Conservation (phyloP, 2,329 filamentous ascomycete genomes). For the Zalaria obscura region DNA sequence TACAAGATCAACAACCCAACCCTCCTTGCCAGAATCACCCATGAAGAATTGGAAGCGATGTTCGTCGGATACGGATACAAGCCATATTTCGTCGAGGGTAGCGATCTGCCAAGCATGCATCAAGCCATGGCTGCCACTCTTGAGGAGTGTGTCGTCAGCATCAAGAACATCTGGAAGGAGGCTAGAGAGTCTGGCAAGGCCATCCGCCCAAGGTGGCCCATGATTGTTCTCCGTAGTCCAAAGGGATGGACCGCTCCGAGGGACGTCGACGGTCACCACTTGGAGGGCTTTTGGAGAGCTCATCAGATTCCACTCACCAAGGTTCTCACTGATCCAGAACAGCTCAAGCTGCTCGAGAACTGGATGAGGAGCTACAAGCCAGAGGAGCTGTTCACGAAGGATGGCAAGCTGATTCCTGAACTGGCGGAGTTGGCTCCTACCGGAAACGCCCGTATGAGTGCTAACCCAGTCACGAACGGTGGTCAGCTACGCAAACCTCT, state of each 20-base stretch:
- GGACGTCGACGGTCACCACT: slow-evolving; percentile 54
- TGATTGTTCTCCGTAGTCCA: slow-evolving; percentile 63
- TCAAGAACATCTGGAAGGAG: slow-evolving; percentile 54
- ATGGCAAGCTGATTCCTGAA: slow-evolving; percentile 48
- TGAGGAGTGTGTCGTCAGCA: slow-evolving; percentile 58
- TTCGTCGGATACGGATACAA: slow-evolving; percentile 66
- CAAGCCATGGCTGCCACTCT: slow-evolving; percentile 69
- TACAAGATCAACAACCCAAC: slow-evolving; percentile 81
- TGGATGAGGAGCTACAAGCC: slow-evolving; percentile 71
- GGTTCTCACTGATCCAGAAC: slow-evolving; percentile 46
- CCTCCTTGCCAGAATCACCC: slow-evolving; percentile 56
- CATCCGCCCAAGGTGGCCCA: slow-evolving; percentile 60
- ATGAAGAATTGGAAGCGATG: slow-evolving; percentile 55
- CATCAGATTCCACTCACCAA: slow-evolving; percentile 68
- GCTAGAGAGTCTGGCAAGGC: slow-evolving; percentile 56
- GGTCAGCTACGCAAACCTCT: slow-evolving; percentile 54
- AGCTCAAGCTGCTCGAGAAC: slow-evolving; percentile 53
- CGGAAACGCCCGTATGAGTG: slow-evolving; percentile 58
- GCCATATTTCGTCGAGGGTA: slow-evolving; percentile 68
- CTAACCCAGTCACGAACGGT: slow-evolving; percentile 63
- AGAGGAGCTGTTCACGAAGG: slow-evolving; percentile 52
- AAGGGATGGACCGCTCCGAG: slow-evolving; percentile 71
- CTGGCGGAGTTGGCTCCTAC: slow-evolving; percentile 50
- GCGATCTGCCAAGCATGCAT: slow-evolving; percentile 61
- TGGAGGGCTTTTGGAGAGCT: slow-evolving; percentile 65